Evolutionary conservation across 176 grass and related monocot genomes (phyloP).

Genomic region (Miscanthus lutarioriparius): DNA sequence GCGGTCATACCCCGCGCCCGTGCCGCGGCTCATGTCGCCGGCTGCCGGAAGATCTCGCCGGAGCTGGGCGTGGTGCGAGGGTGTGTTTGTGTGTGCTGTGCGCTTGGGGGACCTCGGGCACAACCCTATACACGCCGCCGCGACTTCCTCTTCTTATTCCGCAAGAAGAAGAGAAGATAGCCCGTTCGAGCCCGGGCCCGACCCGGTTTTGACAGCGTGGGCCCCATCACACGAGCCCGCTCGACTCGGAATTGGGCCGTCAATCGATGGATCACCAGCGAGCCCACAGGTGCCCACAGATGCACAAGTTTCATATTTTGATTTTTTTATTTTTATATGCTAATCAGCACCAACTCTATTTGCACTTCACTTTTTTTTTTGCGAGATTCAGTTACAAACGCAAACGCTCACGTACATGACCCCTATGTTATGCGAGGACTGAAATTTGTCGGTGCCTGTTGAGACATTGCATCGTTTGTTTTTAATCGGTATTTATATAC

Average conservation of each 20-base stretch:
- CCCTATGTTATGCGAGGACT: background rate
- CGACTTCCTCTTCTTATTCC: slow-evolving; percentile 20
- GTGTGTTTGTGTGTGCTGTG: background rate
- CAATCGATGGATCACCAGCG: background rate
- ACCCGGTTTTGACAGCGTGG: background rate
- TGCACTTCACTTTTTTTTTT: background rate
- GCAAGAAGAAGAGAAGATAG: slow-evolving; percentile 35
- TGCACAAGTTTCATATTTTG: no score
- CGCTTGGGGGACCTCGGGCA: background rate
- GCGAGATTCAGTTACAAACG: no score
- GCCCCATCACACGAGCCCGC: background rate
- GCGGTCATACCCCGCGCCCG: slow-evolving; percentile 96
- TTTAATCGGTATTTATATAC: background rate
- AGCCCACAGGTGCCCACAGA: no score
- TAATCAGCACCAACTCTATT: background rate
- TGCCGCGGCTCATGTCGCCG: slow-evolving; percentile 71
- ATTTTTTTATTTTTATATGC: no score
- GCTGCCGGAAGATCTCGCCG: slow-evolving; percentile 42
- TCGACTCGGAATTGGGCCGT: background rate
- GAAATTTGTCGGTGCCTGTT: background rate
- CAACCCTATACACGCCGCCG: background rate
- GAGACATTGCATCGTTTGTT: background rate
- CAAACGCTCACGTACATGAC: no score
- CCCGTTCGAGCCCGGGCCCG: background rate
- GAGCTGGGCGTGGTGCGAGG: background rate